A percentile compares a stretch with the other conserved stretches of the same genome.
Evolutionary conservation across 2,329 filamentous ascomycete species (phyloP).

Genomic region (Aspergillus transmontanensis): DNA sequence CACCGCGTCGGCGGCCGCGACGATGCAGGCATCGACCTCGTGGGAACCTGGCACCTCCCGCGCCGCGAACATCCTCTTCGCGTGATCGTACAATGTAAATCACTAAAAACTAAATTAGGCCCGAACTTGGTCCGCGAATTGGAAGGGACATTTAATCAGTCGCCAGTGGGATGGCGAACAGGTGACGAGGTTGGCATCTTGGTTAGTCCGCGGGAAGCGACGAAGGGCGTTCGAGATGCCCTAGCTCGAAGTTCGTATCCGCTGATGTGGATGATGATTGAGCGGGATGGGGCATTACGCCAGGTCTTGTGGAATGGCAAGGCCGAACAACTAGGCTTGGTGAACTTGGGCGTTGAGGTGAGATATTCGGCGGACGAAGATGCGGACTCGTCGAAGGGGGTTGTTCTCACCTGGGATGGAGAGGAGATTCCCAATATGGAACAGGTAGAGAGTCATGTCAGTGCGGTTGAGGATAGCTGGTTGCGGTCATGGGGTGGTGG

Average conservation of each 20-base stretch:
- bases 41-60: conserved; percentile 49
- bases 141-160: conserved; percentile 71
- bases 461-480: conserved; percentile 15
- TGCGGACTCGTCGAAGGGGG: conserved; percentile 22
- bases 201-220: conserved; percentile 69
- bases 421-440: conserved; percentile 37
- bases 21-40: conserved; percentile 51
- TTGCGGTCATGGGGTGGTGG: neutral
- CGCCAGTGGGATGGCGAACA: conserved; percentile 72
- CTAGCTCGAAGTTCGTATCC: conserved; percentile 68
- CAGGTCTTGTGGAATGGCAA: conserved; percentile 50
- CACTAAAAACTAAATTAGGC: conserved; percentile 43
- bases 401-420: conserved; percentile 42
- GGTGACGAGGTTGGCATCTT: conserved; percentile 69
- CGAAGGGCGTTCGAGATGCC: conserved; percentile 75
- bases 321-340: conserved; percentile 42
- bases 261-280: conserved; percentile 63
- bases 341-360: conserved; percentile 41
- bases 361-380: conserved; percentile 28
- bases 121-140: conserved; percentile 50
- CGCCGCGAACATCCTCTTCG: conserved; percentile 36
- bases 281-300: conserved; percentile 38
- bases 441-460: conserved; percentile 33
- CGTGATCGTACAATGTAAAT: conserved; percentile 52
- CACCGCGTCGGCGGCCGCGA: conserved; percentile 48